Conservation (phyloP, 495 filamentous ascomycete genomes). For the Saxophila tyrrhenica region DNA sequence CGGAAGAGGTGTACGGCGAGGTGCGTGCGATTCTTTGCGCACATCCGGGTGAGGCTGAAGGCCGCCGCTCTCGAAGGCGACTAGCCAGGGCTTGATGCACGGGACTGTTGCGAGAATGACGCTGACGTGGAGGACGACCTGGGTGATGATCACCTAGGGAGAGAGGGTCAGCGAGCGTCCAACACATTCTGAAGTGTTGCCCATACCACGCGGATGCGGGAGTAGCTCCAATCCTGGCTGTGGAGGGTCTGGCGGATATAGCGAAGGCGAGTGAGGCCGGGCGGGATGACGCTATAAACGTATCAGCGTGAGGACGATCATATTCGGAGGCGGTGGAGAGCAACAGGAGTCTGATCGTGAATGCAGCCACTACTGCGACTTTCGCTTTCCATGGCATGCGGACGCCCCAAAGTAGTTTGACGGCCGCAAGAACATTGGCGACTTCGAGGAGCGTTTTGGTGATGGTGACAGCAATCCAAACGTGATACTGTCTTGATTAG, state of each 20-base stretch:
- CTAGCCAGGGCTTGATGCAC: conserved; percentile 11
- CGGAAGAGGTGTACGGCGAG: neutral
- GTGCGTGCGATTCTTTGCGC: neutral
- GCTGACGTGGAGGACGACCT: conserved; percentile 9
- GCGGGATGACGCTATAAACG: conserved; percentile 3
- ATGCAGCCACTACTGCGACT: neutral
- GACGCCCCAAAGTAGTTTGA: conserved; percentile 3
- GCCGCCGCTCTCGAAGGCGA: neutral
- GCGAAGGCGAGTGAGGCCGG: neutral
- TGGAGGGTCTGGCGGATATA: conserved; percentile 2
- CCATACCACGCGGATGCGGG: neutral
- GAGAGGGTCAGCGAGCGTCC: too few relatives aligned
- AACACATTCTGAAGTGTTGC: too few relatives aligned
- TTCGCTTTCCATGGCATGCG: conserved; percentile 7
- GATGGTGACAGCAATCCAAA: neutral
- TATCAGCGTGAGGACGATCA: neutral
- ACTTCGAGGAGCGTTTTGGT: conserved; percentile 3
- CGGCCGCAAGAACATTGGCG: conserved; percentile 3
- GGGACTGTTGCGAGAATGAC: conserved; percentile 15
- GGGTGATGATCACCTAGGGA: conserved; percentile 8
- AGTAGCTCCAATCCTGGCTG: conserved; percentile 5
- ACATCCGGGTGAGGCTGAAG: neutral
- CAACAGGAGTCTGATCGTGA: conserved; percentile 9
- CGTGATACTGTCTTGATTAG: neutral
- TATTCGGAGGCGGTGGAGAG: too few relatives aligned